Evolutionary conservation across 306 rosid species (phyloP).

Genomic region (Prunus campanulata): DNA sequence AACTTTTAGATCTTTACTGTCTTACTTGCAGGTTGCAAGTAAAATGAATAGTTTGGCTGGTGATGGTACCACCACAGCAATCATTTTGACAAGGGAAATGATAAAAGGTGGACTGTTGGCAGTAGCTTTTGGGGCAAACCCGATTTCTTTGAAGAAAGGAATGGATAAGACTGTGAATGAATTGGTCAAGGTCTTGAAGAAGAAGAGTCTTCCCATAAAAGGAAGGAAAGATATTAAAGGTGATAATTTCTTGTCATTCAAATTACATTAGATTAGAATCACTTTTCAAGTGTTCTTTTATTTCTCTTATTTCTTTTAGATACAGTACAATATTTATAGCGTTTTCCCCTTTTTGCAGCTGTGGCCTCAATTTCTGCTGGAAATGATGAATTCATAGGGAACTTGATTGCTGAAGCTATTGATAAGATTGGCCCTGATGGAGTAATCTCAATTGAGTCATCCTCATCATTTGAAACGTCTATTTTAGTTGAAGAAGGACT

Average conservation of each 20-base stretch:
- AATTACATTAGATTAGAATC: slow-evolving; percentile 11
- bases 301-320: not conserved
- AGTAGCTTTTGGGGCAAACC: slow-evolving; percentile 87
- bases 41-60: slow-evolving; percentile 95
- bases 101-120: slow-evolving; percentile 75
- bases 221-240: slow-evolving; percentile 90
- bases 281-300: not conserved
- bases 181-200: slow-evolving; percentile 68
- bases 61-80: slow-evolving; percentile 94
- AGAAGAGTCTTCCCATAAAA: slow-evolving; percentile 73
- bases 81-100: slow-evolving; percentile 88
- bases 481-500: slow-evolving; percentile 90
- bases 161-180: slow-evolving; percentile 79
- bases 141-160: slow-evolving; percentile 85
- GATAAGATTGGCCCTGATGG: slow-evolving; percentile 93
- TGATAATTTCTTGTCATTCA: slow-evolving; percentile 31
- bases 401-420: slow-evolving; percentile 81
- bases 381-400: slow-evolving; percentile 80
- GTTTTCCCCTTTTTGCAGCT: slow-evolving; percentile 48
- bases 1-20: slow-evolving; percentile 25
- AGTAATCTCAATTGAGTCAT: slow-evolving; percentile 76
- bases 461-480: slow-evolving; percentile 76
- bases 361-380: slow-evolving; percentile 93
- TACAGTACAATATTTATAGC: not conserved
- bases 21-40: slow-evolving; percentile 72